Evolutionary conservation across 345 rosid species (phyloP), one percentile per base, ranked within the genome.

Genomic region (Crucihimalaya himalaica): DNA sequence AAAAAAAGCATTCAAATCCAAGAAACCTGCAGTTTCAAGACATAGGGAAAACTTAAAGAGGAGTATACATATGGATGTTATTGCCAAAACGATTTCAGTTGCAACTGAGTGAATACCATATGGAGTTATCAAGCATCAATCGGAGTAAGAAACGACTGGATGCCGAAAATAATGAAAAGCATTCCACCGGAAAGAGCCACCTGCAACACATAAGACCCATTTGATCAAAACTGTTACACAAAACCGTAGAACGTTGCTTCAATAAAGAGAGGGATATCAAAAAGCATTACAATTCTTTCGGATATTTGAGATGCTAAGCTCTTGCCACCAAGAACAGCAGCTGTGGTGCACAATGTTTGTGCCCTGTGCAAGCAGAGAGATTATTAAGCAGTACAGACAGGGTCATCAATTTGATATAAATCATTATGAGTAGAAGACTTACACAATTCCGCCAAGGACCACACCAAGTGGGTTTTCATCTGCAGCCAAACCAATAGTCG

Each of bases 241-340:
- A 72, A 65, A 25, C 62, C n/a, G 6, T 5, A 34, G 3, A 55
- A 0, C 8, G 7, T 27, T 14, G 23, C 15, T 48, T 40, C 10
- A 61, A 6, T 16, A 47, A 60, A 11, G 61, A 11, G 46, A 21
- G 39, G 1, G 20, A 40, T 11, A 32, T 51, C 0, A n/a, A 25
- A 64, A 3, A 10, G 2, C 10, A 15, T 60, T 75, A 75, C 99
- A 47, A 91, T 77, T 86, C 71, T 86, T 83, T 92, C 97, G 3
- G 99, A 92, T 83, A 91, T 91, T 84, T 88, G 96, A 68, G 93
- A 88, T 54, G 98, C 98, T 89, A 94, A 81, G 79, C 96, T 89
- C 84, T 94, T 91, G 70, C 97, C 98, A 63, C 98, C 98, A 50
- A 94, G 18, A 10, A 94, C 97, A 66, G 99, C 97, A 48, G 99